Base-by-base conservation (phyloP, 2,329 filamentous ascomycete species). In the Amylocarpus encephaloides region DNA sequence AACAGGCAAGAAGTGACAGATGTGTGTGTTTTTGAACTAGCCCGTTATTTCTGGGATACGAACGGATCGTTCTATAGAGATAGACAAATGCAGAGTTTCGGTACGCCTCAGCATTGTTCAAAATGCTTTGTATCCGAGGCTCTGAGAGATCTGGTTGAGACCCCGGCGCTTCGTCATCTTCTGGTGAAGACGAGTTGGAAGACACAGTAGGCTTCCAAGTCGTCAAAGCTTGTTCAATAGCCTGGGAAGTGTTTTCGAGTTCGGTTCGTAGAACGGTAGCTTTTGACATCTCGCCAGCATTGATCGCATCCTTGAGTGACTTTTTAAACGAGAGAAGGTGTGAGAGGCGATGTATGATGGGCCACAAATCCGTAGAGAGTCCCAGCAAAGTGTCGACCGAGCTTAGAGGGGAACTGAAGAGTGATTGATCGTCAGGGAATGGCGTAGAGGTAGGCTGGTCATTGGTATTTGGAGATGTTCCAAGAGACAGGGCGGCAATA, bases 331-430 rank as follows among this genome's bases (percentile, higher is more conserved):
- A 71, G 1, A 74, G 66, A 0, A 83, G 71, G 51, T 73, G 77
- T 0, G 79, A 80, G 1, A 83, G 70, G 9, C 76, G 75, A 58
- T 83, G 78, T 53, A 83, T 79, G 15, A 82, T 75, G 10, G 80
- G 80, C 80, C 80, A 83, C 0, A 83, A 66, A 2, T 79, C 79
- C 1, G 77, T 81, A 1, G 79, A 76, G 68, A 83, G 77, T 18
- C 80, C 80, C 1, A 83, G 73, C 2, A 83, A 68, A 2, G 58
- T 62, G 35, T 62, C 59, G 16, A 82, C 76, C 35, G 75, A 75
- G 51, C 70, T 71, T 6, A 77, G 62, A 0, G 77, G 70, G 1
- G 75, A 74, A 10, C 66, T 67, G 10, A 19, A 67, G 16, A 33
- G 50, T 65, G 2, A 68, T 66, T 19, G 7, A 2, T 73, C 69